Base-by-base conservation (phyloP, 2,329 filamentous ascomycete species). In the Madurella mycetomatis region DNA sequence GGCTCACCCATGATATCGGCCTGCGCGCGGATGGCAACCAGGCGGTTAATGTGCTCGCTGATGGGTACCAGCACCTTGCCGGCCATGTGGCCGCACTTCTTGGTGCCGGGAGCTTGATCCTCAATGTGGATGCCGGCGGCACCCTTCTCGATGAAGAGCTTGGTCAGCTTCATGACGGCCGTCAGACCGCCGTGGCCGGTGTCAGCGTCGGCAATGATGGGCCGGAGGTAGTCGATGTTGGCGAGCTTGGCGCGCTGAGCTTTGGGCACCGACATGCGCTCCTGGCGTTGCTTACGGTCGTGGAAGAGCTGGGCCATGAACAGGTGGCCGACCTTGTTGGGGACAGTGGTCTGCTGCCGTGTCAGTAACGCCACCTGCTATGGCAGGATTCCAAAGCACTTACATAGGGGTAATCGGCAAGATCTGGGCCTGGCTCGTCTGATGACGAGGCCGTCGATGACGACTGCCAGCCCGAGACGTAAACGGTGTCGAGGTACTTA, bases 31-130 rank as follows among this genome's bases (percentile, higher is more conserved):
- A 99, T 97, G 64, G 94, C 92, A 48, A 99, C 91, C 51, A 99
- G 81, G 52, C 94, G 87, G 78, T 96, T 97, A 76, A 97, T 96
- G 78, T 99, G 94, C 77, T 99, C 94, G 73, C 85, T 89, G 69
- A 96, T 95, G 48, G 94, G 94, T 49, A 99, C 94, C 57, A 99
- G 80, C 42, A 97, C 94, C 77, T 97, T 97, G 68, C 94, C 94
- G 62, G 94, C 94, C 94, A 97, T 97, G 76, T 97, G 94, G 60
- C 94, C 94, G 72, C 94, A 99, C 83, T 99, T 99, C 84, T 99
- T 99, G 47, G 94, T 97, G 51, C 94, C 94, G 2, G 94, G 92
- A 4, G 94, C 92, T 75, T 97, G 94, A 71, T 99, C 94, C 75
- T 99, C 94, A 64, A 99, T 96, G 75, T 99, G 94, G 67, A 99